Base-by-base conservation (phyloP, 2,329 filamentous ascomycete species). In the Cladophialophora carrionii region DNA sequence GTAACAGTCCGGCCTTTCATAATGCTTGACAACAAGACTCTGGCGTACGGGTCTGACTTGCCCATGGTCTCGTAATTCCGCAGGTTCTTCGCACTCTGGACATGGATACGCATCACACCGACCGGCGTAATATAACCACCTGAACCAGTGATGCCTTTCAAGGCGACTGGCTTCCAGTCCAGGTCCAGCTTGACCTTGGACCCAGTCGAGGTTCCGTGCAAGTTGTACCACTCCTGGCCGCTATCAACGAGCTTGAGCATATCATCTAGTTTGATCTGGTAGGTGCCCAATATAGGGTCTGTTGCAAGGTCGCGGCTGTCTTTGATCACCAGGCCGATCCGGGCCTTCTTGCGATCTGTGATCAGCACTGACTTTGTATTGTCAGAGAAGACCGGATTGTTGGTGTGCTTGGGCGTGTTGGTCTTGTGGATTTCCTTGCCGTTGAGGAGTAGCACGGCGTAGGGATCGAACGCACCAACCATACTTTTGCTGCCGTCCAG, bases 311-410 rank as follows among this genome's bases (percentile, higher is more conserved):
- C 94, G 68, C 94, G 89, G 71, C 98, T 94, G 74, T 99, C 95
- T 80, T 97, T 99, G 83, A 99, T 88, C 17, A 94, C 90, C 62
- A 99, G 81, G 62, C 94, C 96, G 59, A 99, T 84, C 75, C 92
- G 95, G 63, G 95, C 93, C 75, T 87, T 88, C 80, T 92, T 96
- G 68, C 91, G 89, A 75, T 99, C 93, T 0, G 93, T 97, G 74
- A 99, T 94, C 67, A 99, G 87, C 71, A 99, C 87, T 75, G 99
- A 95, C 79, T 96, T 96, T 71, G 88, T 90, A 6, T 91, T 91
- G 74, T 98, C 90, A 61, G 94, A 89, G 89, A 93, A 99, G 73
- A 99, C 93, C 7, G 95, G 95, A 73, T 96, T 95, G 80, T 99
- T 99, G 66, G 92, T 98, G 67, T 94, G 89, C 84, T 98, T 99